These are phyloP conservation scores for Fusarium lyarnte DNA, from an alignment of 2,329 filamentous ascomycete genomes.

Conservation along the genomic window DNA sequence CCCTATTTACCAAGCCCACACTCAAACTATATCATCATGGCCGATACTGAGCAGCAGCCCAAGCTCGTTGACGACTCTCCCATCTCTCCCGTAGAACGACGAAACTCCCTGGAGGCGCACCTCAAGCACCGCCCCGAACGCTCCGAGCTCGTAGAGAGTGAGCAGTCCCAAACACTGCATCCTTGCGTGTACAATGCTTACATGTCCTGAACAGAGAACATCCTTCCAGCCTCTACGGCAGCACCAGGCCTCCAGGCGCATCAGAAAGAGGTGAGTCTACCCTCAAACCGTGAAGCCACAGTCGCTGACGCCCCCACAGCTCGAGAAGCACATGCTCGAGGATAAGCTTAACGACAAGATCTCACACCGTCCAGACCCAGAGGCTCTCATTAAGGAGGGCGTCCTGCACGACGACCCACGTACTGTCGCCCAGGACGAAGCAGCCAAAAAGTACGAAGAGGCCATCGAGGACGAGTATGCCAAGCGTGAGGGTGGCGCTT, in stretches of 20 bases:
- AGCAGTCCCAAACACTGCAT: conserved; percentile 45
- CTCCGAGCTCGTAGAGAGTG: conserved; percentile 82
- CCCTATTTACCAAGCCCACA: background rate
- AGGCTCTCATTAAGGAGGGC: conserved; percentile 80
- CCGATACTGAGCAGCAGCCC: conserved; percentile 38
- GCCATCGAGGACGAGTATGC: conserved; percentile 72
- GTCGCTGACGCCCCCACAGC: conserved; percentile 49
- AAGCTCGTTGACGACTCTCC: conserved; percentile 59
- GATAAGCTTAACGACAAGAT: conserved; percentile 90
- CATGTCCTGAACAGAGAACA: conserved; percentile 71
- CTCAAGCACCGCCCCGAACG: conserved; percentile 78
- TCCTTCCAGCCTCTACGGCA: conserved; percentile 80
- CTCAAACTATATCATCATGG: conserved; percentile 30
- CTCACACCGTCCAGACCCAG: conserved; percentile 77
- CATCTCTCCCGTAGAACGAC: conserved; percentile 64
- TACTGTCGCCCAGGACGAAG: conserved; percentile 45
- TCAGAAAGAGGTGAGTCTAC: conserved; percentile 72
- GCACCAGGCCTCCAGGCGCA: conserved; percentile 83
- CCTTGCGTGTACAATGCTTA: conserved; percentile 45
- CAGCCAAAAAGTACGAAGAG: conserved; percentile 66
- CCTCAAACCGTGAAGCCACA: background rate
- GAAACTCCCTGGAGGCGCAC: conserved; percentile 78
- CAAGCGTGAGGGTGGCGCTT: conserved; percentile 70
- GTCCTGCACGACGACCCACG: conserved; percentile 77
- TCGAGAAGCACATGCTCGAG: conserved; percentile 87